Percentiles rank a stretch among this genome's conserved stretches.
Evolutionary conservation across 495 filamentous ascomycete genomes (phyloP).

Genomic region (Penicillium nucicola): DNA sequence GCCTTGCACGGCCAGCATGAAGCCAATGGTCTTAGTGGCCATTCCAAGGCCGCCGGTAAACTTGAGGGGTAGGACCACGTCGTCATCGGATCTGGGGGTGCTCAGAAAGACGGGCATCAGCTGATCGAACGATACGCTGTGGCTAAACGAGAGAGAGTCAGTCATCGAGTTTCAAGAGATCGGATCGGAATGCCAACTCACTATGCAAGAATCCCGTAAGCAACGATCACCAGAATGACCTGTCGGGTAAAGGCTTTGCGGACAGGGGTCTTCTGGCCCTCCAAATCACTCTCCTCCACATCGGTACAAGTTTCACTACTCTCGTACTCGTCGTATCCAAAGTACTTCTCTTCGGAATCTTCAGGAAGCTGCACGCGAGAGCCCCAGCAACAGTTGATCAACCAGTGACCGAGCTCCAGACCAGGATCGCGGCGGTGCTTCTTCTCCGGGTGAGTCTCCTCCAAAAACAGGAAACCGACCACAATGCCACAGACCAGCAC

Average conservation of each 20-base stretch:
- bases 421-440: constrained; percentile 74
- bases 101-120: constrained; percentile 90
- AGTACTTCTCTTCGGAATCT: constrained; percentile 43
- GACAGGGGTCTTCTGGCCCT: constrained; percentile 37
- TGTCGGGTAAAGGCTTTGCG: constrained; percentile 71
- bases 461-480: constrained; percentile 84
- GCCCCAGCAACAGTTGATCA: constrained; percentile 52
- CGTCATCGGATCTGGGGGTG: constrained; percentile 55
- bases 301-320: constrained; percentile 57
- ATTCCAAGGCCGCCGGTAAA: constrained; percentile 86
- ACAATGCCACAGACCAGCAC: constrained; percentile 75
- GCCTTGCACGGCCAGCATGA: constrained; percentile 87
- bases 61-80: constrained; percentile 70
- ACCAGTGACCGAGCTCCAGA: constrained; percentile 70
- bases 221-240: constrained; percentile 78
- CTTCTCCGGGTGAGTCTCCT: constrained; percentile 90
- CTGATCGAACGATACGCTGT: constrained; percentile 91
- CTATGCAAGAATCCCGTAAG: constrained; percentile 93
- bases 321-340: constrained; percentile 60
- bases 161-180: too few relatives aligned
- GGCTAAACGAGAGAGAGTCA: constrained; percentile 50
- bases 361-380: constrained; percentile 36
- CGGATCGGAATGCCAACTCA: constrained; percentile 50
- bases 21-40: constrained; percentile 75
- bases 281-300: constrained; percentile 41